A percentile compares a stretch with the other conserved stretches of the same genome.
Evolutionary conservation across 208 protist genomes (phyloP).

Genomic region (Borovskyia barvae): DNA sequence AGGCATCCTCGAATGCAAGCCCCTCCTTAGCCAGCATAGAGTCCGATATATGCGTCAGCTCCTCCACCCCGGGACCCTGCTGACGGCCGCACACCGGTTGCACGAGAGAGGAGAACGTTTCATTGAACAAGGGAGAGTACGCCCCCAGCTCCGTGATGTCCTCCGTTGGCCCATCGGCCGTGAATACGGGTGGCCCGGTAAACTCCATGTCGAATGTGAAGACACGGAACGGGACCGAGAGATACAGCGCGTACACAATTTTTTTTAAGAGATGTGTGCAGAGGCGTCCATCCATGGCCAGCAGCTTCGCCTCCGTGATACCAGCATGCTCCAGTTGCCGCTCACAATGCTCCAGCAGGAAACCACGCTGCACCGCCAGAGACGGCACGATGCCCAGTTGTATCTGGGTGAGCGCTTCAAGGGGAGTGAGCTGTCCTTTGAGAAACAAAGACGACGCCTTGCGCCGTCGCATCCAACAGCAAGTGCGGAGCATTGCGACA

Average conservation of each 20-base stretch:
- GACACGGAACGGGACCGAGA: slow-evolving; percentile 85
- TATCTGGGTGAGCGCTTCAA: slow-evolving; percentile 81
- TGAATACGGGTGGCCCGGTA: slow-evolving; percentile 82
- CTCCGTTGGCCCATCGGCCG: slow-evolving; percentile 78
- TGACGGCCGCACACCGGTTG: slow-evolving; percentile 52
- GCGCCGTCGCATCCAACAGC: not conserved
- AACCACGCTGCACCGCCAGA: slow-evolving; percentile 62
- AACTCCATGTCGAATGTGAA: slow-evolving; percentile 92
- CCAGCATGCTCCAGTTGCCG: slow-evolving; percentile 61
- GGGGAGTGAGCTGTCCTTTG: slow-evolving; percentile 39
- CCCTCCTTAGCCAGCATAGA: slow-evolving; percentile 67
- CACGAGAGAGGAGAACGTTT: slow-evolving; percentile 75
- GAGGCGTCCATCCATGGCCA: slow-evolving; percentile 76
- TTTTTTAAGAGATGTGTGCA: slow-evolving; percentile 66
- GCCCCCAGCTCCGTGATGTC: slow-evolving; percentile 88
- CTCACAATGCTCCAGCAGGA: slow-evolving; percentile 78
- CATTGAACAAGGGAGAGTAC: slow-evolving; percentile 72
- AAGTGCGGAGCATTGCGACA: not conserved
- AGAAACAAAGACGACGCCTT: not conserved
- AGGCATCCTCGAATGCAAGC: slow-evolving; percentile 76
- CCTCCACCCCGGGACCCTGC: slow-evolving; percentile 52
- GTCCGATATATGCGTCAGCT: slow-evolving; percentile 80
- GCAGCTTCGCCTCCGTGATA: slow-evolving; percentile 74
- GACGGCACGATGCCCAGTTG: slow-evolving; percentile 81
- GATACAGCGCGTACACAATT: slow-evolving; percentile 76